Evolutionary conservation across 2,329 filamentous ascomycete species (phyloP), one percentile per base, ranked within the genome.

Genomic region (Talaromyces pinophilus): DNA sequence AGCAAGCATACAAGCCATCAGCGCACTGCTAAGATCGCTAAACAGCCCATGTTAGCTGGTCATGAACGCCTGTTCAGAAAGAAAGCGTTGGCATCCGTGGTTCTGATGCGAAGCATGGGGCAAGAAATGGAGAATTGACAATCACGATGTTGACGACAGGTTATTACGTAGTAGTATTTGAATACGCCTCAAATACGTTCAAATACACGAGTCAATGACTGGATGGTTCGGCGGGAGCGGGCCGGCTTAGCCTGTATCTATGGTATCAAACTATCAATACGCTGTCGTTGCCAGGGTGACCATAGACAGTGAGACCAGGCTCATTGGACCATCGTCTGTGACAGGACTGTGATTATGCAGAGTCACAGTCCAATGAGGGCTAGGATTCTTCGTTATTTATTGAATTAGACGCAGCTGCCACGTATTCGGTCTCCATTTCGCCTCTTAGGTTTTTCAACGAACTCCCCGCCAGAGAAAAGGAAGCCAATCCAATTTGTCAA

Each of bases 221-320:
- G 19, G 28, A 30, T 52, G 48, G 61, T 55, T 63, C 61, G 35
- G n/a, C 48, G 61, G 61, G 61, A 63, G 61, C 61, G 61, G 61
- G 35, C 61, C 48, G 60, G 54, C n/a, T 38, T 38, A 22, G 54
- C 30, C 54, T 25, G 54, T 57, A 35, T 55, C 17, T 35, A 38
- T 22, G 52, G 52, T 55, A 57, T 38, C 19, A 19, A 19, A 19
- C 19, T 19, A 19, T 19, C 19, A 38, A 17, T 57, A 57, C 54
- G 33, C 1, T 22, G 17, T 8, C 10, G 61, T 63, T 63, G 48
- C 40, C 48, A 38, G 48, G 61, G 61, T 44, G 61, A 63, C 60
- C 30, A 22, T 11, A 7, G n/a, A 22, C 52, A 13, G 8, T 1
- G n/a, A 6, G n/a, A 1, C 15, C 7, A 6, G 8, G 8, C n/a